Evolutionary conservation across 2,329 filamentous ascomycete species (phyloP).

Genomic region (Fusarium sp.): DNA sequence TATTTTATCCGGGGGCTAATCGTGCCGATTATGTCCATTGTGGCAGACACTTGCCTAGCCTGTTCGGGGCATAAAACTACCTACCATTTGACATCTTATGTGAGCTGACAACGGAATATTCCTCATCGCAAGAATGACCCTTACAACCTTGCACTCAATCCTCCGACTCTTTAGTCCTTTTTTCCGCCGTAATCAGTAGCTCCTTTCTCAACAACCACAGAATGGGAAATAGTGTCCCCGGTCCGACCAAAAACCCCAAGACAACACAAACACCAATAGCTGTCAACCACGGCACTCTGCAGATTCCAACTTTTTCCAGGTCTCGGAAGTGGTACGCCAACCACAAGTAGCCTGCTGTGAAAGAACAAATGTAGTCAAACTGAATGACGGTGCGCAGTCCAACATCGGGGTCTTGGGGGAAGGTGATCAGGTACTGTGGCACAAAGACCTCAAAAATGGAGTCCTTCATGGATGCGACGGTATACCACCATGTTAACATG

Average conservation of each 20-base stretch:
- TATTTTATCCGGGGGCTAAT: background rate
- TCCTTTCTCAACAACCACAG: constrained; percentile 39
- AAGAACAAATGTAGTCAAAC: constrained; percentile 45
- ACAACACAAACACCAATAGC: background rate
- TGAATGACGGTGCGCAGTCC: constrained; percentile 42
- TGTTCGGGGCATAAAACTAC: background rate
- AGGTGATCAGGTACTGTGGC: constrained; percentile 38
- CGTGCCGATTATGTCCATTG: background rate
- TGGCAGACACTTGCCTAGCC: background rate
- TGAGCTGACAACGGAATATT: background rate
- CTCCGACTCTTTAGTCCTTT: background rate
- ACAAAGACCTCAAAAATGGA: constrained; percentile 35
- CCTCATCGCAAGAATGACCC: background rate
- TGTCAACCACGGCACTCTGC: constrained; percentile 14
- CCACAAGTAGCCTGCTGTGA: constrained; percentile 38
- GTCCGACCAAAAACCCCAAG: constrained; percentile 15
- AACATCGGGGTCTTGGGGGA: constrained; percentile 19
- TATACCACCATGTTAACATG: constrained; percentile 37
- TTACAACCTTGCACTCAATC: background rate
- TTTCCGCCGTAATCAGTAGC: background rate
- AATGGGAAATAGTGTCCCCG: constrained; percentile 28
- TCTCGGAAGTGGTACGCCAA: constrained; percentile 40
- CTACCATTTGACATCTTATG: too few species aligned
- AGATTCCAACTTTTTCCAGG: constrained; percentile 34
- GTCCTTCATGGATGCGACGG: background rate